Evolutionary conservation across 2,329 filamentous ascomycete genomes (phyloP).

Genomic region (Endoconidiophora laricicola): DNA sequence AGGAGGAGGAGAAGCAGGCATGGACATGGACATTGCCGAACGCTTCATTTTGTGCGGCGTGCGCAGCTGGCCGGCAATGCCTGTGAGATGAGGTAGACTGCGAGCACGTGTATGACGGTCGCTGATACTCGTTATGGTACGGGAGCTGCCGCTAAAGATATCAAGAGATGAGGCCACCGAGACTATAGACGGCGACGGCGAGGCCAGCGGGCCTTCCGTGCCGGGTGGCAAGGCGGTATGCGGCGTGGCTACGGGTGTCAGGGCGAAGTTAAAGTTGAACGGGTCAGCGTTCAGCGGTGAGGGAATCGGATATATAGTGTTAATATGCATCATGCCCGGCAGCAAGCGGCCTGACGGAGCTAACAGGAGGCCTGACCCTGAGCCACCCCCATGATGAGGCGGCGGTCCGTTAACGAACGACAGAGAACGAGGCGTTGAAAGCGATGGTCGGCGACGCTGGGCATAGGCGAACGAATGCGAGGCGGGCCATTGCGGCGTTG

Average conservation of each 20-base stretch:
- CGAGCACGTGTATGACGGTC: background rate
- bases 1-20: background rate
- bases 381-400: background rate
- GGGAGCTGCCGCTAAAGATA: background rate
- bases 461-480: conserved; percentile 12
- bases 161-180: background rate
- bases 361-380: background rate
- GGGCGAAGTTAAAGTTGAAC: conserved; percentile 5
- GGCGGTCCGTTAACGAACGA: conserved; percentile 11
- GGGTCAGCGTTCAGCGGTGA: background rate
- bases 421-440: conserved; percentile 9
- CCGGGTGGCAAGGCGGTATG: no score
- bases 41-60: conserved; percentile 12
- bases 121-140: background rate
- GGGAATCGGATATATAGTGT: no score
- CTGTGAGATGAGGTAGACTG: conserved; percentile 9
- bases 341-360: background rate
- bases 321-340: no score
- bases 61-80: conserved; percentile 7
- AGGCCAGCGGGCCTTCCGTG: no score
- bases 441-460: conserved; percentile 6
- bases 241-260: no score
- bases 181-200: no score
- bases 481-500: conserved; percentile 1
- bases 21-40: background rate